phyloP scores from a whole-genome alignment of 2,329 filamentous ascomycete species.

The Phialemonium atrogriseum region DNA sequence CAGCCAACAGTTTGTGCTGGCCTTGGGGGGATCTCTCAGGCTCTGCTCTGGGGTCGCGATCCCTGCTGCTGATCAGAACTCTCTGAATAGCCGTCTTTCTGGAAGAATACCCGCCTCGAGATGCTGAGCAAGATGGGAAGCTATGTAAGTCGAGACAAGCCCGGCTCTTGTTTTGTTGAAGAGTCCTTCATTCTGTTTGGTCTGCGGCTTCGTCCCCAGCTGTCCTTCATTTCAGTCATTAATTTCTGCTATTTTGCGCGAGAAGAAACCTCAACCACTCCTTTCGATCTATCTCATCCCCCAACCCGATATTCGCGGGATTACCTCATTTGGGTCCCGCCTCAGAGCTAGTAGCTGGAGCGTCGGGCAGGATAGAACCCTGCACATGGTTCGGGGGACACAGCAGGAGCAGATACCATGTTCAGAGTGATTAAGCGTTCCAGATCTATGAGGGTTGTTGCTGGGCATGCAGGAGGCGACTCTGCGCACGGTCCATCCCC shows the following conservation, averaged over 20 bases:
- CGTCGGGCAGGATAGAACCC: too few species aligned
- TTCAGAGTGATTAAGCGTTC: slow-evolving; percentile 24
- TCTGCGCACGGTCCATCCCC: slow-evolving; percentile 18
- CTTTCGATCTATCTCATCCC: slow-evolving; percentile 1
- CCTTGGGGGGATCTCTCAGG: too few species aligned
- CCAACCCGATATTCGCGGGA: too few species aligned
- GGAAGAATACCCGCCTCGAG: slow-evolving; percentile 10
- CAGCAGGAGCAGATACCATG: slow-evolving; percentile 20
- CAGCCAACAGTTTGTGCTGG: too few species aligned
- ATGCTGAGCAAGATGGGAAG: slow-evolving; percentile 1
- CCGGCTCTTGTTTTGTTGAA: neutral
- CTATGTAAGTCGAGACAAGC: slow-evolving; percentile 13
- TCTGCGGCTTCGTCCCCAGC: slow-evolving; percentile 8
- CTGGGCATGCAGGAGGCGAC: slow-evolving; percentile 7
- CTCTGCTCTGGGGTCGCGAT: slow-evolving; percentile 6
- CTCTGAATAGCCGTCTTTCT: slow-evolving; percentile 4
- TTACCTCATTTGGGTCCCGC: too few species aligned
- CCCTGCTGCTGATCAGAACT: slow-evolving; percentile 31
- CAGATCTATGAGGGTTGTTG: slow-evolving; percentile 18
- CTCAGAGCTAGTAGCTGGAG: too few species aligned
- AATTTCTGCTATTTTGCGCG: slow-evolving; percentile 2
- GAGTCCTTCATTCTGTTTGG: slow-evolving; percentile 10
- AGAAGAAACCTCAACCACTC: slow-evolving; percentile 4
- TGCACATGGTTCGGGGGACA: too few species aligned
- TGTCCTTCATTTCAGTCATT: slow-evolving; percentile 4